A percentile compares a stretch with the other conserved stretches of the same genome.
These are phyloP conservation scores for Exophiala alcalophila DNA, from an alignment of 2,329 filamentous ascomycete species.

Conservation along the genomic window DNA sequence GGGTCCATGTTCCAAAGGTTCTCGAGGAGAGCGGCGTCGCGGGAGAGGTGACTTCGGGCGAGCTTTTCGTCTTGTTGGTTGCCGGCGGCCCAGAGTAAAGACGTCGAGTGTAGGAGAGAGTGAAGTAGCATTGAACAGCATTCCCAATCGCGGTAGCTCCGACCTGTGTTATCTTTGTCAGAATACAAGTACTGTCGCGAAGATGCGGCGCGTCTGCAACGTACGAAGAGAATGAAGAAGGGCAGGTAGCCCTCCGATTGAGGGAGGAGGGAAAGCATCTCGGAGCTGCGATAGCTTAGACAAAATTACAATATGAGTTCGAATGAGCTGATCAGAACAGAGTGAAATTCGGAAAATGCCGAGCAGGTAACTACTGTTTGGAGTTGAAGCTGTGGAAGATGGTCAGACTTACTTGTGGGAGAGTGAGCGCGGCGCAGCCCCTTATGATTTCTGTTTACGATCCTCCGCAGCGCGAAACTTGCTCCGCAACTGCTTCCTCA, in stretches of 20 bases:
- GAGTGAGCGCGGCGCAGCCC: too few relatives aligned
- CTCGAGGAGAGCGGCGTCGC: constrained; percentile 73
- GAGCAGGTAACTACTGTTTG: too few relatives aligned
- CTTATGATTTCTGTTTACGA: too few relatives aligned
- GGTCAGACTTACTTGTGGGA: too few relatives aligned
- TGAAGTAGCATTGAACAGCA: constrained; percentile 77
- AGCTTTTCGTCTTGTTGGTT: constrained; percentile 21
- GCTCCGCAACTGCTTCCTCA: too few relatives aligned
- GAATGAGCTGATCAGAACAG: too few relatives aligned
- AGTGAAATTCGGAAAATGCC: too few relatives aligned
- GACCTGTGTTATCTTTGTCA: constrained; percentile 59
- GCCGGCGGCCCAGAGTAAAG: constrained; percentile 58
- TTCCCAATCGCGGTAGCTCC: constrained; percentile 81
- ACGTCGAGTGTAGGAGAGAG: constrained; percentile 76
- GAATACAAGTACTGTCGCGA: constrained; percentile 54
- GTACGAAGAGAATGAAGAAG: constrained; percentile 28
- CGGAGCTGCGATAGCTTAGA: not conserved
- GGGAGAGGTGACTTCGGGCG: constrained; percentile 38
- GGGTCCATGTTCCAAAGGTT: constrained; percentile 85
- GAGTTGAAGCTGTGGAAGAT: too few relatives aligned
- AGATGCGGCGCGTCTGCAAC: constrained; percentile 33
- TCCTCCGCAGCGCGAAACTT: too few relatives aligned
- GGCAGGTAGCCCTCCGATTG: constrained; percentile 28
- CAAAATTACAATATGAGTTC: not conserved
- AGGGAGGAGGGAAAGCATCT: constrained; percentile 20